Percentiles rank a stretch among this genome's conserved stretches.
These are phyloP conservation scores for Trypanosoma platydactyli DNA, from an alignment of 208 protist genomes.

Conservation along the genomic window DNA sequence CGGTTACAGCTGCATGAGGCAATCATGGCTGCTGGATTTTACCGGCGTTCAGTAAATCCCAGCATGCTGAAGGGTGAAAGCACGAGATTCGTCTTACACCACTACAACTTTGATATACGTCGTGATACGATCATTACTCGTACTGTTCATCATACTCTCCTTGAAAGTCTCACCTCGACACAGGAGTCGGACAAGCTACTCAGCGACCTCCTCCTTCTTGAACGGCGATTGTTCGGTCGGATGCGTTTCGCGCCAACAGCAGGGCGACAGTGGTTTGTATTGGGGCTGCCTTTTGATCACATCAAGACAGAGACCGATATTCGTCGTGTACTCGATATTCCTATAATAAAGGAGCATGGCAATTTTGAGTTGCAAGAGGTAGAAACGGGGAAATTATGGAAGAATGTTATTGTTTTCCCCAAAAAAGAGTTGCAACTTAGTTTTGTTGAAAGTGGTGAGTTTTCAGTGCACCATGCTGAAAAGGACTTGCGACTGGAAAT, in stretches of 20 bases:
- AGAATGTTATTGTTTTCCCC: slow-evolving; percentile 59
- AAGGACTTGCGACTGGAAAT: slow-evolving; percentile 51
- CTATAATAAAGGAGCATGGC: slow-evolving; percentile 64
- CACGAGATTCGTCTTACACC: slow-evolving; percentile 81
- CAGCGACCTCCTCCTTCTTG: slow-evolving; percentile 71
- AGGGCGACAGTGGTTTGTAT: slow-evolving; percentile 76
- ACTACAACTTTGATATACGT: slow-evolving; percentile 91
- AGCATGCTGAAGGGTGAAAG: slow-evolving; percentile 74
- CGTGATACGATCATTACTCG: slow-evolving; percentile 79
- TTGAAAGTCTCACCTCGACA: slow-evolving; percentile 47
- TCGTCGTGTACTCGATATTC: slow-evolving; percentile 67
- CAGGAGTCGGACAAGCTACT: slow-evolving; percentile 79
- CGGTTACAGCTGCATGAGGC: slow-evolving; percentile 84
- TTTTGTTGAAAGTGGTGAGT: slow-evolving; percentile 55
- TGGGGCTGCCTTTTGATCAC: slow-evolving; percentile 73
- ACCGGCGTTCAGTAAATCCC: slow-evolving; percentile 55
- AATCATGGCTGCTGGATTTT: slow-evolving; percentile 90
- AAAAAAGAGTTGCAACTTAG: slow-evolving; percentile 45
- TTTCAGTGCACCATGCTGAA: slow-evolving; percentile 31
- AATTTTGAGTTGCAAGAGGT: slow-evolving; percentile 57
- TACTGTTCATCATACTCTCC: slow-evolving; percentile 63
- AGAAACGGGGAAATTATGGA: slow-evolving; percentile 75
- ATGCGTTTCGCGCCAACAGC: slow-evolving; percentile 72
- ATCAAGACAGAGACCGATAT: slow-evolving; percentile 78
- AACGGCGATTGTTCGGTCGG: slow-evolving; percentile 77